Evolutionary conservation across 306 rosid genomes (phyloP).

Genomic region (Lathyrus oleraceus): DNA sequence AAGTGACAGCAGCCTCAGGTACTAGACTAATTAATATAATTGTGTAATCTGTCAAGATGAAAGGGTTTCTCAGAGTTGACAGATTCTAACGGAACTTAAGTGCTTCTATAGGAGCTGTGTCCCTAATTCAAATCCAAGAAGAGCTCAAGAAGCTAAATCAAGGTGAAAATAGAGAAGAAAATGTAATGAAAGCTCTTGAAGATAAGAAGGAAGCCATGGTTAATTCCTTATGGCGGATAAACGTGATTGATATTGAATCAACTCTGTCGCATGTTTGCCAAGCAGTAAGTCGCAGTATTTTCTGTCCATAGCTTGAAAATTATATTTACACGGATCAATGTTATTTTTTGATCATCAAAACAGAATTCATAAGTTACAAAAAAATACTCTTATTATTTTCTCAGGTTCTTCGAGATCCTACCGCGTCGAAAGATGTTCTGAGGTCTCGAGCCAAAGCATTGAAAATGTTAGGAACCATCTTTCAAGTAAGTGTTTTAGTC

Average conservation of each 20-base stretch:
- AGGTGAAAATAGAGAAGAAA: conserved; percentile 73
- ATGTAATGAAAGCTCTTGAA: conserved; percentile 64
- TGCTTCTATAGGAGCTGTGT: conserved; percentile 76
- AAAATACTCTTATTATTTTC: conserved; percentile 21
- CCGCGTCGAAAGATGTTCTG: conserved; percentile 68
- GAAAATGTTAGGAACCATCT: conserved; percentile 73
- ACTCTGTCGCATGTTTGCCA: conserved; percentile 82
- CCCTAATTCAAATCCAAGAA: conserved; percentile 88
- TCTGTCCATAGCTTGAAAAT: conserved; percentile 31
- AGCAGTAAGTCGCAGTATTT: conserved; percentile 65
- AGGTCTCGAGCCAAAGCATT: conserved; percentile 66
- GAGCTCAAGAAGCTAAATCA: conserved; percentile 71
- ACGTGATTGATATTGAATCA: conserved; percentile 92
- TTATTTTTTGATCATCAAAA: conserved; percentile 9
- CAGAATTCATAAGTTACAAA: conserved; percentile 14
- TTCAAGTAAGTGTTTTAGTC: conserved; percentile 67
- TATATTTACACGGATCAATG: conserved; percentile 2
- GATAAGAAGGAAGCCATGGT: conserved; percentile 80
- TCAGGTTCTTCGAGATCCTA: conserved; percentile 85
- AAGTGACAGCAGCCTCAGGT: conserved; percentile 98
- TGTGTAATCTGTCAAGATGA: conserved; percentile 30
- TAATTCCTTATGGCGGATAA: conserved; percentile 89
- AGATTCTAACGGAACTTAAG: conserved; percentile 33
- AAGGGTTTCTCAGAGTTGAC: conserved; percentile 11
- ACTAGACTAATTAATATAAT: conserved; percentile 19